Conservation (phyloP, 164 flowering plant genomes). For the Brasenia schreberi region DNA sequence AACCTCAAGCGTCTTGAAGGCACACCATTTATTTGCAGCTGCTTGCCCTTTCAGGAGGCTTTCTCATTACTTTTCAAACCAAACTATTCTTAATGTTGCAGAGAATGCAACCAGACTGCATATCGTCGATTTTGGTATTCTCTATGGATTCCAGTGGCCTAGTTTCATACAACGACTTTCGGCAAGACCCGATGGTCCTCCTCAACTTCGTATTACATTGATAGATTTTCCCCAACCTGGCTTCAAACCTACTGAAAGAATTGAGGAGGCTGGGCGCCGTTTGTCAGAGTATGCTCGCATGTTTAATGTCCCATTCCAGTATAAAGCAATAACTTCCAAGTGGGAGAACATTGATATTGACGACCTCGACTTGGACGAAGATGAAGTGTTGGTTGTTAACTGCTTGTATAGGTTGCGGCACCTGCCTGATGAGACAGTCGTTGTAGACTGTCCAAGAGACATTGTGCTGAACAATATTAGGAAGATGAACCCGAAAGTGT, state of each 20-base stretch:
- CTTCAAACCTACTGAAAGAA: conserved; percentile 64
- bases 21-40: conserved; percentile 52
- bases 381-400: conserved; percentile 56
- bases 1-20: conserved; percentile 61
- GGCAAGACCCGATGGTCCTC: conserved; percentile 54
- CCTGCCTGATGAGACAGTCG: conserved; percentile 59
- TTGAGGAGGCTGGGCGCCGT: conserved; percentile 72
- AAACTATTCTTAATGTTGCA: conserved; percentile 24
- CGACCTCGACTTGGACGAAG: conserved; percentile 55
- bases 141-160: conserved; percentile 93
- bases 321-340: conserved; percentile 52
- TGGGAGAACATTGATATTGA: conserved; percentile 66
- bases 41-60: conserved; percentile 73
- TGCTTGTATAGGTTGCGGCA: conserved; percentile 42
- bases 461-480: conserved; percentile 37
- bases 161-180: conserved; percentile 54
- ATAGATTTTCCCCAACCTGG: conserved; percentile 88
- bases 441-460: conserved; percentile 44
- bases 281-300: conserved; percentile 48
- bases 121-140: conserved; percentile 76
- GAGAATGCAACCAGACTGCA: conserved; percentile 39
- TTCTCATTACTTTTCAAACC: conserved; percentile 46
- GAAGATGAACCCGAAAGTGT: conserved; percentile 51
- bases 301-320: conserved; percentile 75
- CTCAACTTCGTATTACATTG: conserved; percentile 68